These are phyloP conservation scores for Lentinula edodes DNA, from an alignment of 768 basidiomycete genomes.

Conservation along the genomic window DNA sequence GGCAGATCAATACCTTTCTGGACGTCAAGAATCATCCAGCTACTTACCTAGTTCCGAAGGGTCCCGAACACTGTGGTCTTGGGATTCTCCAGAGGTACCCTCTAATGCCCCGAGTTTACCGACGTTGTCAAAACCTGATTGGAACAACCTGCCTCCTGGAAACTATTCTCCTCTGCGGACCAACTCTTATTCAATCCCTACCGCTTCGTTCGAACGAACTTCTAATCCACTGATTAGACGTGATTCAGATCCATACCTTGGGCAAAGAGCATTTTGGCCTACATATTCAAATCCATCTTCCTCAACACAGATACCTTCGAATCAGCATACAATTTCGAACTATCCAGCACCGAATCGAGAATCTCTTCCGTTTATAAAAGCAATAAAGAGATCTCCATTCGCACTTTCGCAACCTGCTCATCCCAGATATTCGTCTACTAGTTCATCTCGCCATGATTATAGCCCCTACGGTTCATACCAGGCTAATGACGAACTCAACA, in stretches of 20 bases:
- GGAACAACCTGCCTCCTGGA: not conserved
- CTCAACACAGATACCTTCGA: not conserved
- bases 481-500: not conserved
- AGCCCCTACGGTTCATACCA: not conserved
- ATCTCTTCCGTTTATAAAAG: conserved; percentile 1
- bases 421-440: not conserved
- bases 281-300: not conserved
- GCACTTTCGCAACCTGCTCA: not conserved
- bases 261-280: not conserved
- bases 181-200: not conserved
- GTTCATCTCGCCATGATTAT: not conserved
- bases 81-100: not conserved
- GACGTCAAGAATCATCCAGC: not conserved
- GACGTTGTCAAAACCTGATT: not conserved
- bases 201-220: not conserved
- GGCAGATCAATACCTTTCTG: not conserved
- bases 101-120: not conserved
- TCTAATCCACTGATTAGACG: not conserved
- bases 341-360: not conserved
- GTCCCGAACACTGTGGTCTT: not conserved
- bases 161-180: not conserved
- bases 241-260: not conserved
- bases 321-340: not conserved
- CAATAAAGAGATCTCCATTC: not conserved
- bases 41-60: not conserved